Base-by-base conservation (phyloP, 768 basidiomycete species). In the Auricularia sp. region DNA sequence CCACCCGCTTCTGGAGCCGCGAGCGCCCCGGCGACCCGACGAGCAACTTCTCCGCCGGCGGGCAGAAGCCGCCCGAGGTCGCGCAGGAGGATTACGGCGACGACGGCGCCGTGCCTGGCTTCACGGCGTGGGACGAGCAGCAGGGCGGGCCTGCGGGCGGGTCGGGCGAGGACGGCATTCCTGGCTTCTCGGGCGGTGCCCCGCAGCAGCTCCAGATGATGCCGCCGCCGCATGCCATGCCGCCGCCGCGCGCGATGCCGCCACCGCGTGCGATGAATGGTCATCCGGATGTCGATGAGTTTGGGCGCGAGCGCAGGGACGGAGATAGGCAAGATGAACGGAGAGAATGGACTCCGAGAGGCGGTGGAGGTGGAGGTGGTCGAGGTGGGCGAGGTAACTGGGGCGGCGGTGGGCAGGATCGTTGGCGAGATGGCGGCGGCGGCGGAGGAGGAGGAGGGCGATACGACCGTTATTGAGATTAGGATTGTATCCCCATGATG, bases 1-100 rank as follows among this genome's bases (percentile, higher is more conserved):
- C 97, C 4, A 97, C 96, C 5, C 85, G 95, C n/a, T 99, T 98
- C 82, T 98, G 97, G 96, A 88, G 88, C 61, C 85, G 96, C 70
- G 92, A 94, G 72, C 83, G 92, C 3, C 92, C 92, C 0, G 90
- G 92, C n/a, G 91, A 92, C 69, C 80, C 82, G 1, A 80, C 82
- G n/a, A 85, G 83, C 63, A 90, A 87, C 51, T 92, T 92, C 74
- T 85, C 85, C 0, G 88, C 85, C 7, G 90, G 89, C 5, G 91
- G 90, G 16, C 90, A 93, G 78, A 91, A 90, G 75, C 92, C 92
- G 13, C 88, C 89, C 0, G 88, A 88, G 69, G 77, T 83, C 45
- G 77, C 75, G 18, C 88, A 85, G 71, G 75, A 65, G 36, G 68
- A 66, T 1, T 70, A 65, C 21, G 69, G 64, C n/a, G 64, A 66